A percentile compares a stretch with the other conserved stretches of the same genome.
These are phyloP conservation scores for Escovopsis weberi DNA, from an alignment of 2,329 filamentous ascomycete species.

Conservation along the genomic window DNA sequence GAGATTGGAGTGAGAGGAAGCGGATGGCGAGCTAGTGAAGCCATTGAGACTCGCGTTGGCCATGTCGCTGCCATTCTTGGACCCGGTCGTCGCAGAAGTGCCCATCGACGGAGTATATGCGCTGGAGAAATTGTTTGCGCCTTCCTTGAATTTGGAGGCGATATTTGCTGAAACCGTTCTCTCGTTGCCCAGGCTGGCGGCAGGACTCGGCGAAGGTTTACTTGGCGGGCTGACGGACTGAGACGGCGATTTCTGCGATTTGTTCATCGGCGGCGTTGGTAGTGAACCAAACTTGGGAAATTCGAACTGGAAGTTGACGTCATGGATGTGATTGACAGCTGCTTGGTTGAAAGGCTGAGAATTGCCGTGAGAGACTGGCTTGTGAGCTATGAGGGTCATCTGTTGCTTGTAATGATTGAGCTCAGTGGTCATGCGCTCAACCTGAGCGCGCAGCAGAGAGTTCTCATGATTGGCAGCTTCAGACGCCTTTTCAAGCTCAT, in stretches of 20 bases:
- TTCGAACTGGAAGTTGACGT: slow-evolving; percentile 85
- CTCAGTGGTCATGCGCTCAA: slow-evolving; percentile 75
- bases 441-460: slow-evolving; percentile 64
- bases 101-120: slow-evolving; percentile 44
- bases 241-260: slow-evolving; percentile 14
- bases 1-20: slow-evolving; percentile 44
- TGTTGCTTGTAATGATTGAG: slow-evolving; percentile 84
- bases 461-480: slow-evolving; percentile 79
- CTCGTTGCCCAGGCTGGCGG: slow-evolving; percentile 16
- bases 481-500: slow-evolving; percentile 68
- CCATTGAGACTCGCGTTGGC: slow-evolving; percentile 29
- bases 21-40: slow-evolving; percentile 49
- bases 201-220: slow-evolving; percentile 11
- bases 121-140: slow-evolving; percentile 39
- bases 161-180: slow-evolving; percentile 11
- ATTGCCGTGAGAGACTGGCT: slow-evolving; percentile 13
- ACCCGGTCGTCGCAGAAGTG: slow-evolving; percentile 30
- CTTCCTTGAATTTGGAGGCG: slow-evolving; percentile 25
- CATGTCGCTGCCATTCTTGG: slow-evolving; percentile 37
- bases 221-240: slow-evolving; percentile 19
- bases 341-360: slow-evolving; percentile 8
- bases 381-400: slow-evolving; percentile 42
- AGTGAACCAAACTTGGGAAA: slow-evolving; percentile 87
- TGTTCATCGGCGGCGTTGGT: slow-evolving; percentile 28
- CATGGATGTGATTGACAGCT: slow-evolving; percentile 45